phyloP scores from a whole-genome alignment of 2,329 filamentous ascomycete genomes.

The Fonsecaea monophora region DNA sequence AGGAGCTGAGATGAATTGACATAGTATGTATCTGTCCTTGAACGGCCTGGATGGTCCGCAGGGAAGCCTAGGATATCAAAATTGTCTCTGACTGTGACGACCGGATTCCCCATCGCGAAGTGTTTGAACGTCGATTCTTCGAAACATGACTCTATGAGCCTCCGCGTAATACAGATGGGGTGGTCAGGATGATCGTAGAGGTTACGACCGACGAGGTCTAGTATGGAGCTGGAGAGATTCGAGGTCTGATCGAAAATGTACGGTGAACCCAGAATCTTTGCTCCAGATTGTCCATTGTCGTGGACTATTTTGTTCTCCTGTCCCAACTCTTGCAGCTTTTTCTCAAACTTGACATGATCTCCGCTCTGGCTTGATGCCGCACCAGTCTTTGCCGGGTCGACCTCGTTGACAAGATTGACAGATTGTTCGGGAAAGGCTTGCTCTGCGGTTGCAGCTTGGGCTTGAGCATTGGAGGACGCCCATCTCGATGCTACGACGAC shows the following conservation, averaged over 20 bases:
- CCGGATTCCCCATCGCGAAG: slow-evolving; percentile 74
- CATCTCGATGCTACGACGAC: slow-evolving; percentile 29
- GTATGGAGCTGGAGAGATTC: slow-evolving; percentile 79
- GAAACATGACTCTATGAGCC: slow-evolving; percentile 91
- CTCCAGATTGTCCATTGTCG: slow-evolving; percentile 26
- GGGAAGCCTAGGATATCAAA: slow-evolving; percentile 98
- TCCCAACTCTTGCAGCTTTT: slow-evolving; percentile 21
- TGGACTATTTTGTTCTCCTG: slow-evolving; percentile 33
- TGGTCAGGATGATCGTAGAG: slow-evolving; percentile 93
- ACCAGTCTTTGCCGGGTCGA: slow-evolving; percentile 36
- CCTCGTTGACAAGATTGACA: slow-evolving; percentile 27
- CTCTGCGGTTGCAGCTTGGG: slow-evolving; percentile 17
- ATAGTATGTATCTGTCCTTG: slow-evolving; percentile 93
- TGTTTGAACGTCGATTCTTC: slow-evolving; percentile 74
- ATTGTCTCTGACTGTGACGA: slow-evolving; percentile 85
- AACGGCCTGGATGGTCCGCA: slow-evolving; percentile 83
- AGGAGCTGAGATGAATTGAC: slow-evolving; percentile 83
- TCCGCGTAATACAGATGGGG: slow-evolving; percentile 85
- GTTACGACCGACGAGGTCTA: slow-evolving; percentile 73
- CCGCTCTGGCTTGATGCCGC: slow-evolving; percentile 18
- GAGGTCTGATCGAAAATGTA: slow-evolving; percentile 72
- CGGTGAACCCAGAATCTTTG: slow-evolving; percentile 34
- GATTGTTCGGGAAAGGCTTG: slow-evolving; percentile 36
- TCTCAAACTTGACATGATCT: slow-evolving; percentile 12
- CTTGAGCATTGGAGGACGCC: slow-evolving; percentile 27